These are phyloP conservation scores for Limnanthes douglasii DNA, from an alignment of 345 rosid species.

Conservation along the genomic window DNA sequence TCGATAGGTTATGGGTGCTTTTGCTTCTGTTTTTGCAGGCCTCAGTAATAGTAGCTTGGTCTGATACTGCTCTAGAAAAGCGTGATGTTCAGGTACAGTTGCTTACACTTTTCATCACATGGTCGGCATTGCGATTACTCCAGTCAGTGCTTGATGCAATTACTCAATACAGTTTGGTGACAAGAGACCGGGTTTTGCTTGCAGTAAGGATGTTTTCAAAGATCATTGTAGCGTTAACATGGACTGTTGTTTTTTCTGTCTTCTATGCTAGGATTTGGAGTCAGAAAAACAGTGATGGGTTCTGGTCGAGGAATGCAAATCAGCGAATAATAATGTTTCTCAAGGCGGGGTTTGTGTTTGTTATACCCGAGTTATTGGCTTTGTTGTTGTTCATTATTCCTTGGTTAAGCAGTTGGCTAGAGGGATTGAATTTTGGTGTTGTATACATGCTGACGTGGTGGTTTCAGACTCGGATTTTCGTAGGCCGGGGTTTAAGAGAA, in stretches of 20 bases:
- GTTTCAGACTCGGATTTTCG: conserved; percentile 67
- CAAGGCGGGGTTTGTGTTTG: conserved; percentile 42
- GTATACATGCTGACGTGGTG: conserved; percentile 71
- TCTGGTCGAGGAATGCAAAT: conserved; percentile 52
- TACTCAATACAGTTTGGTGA: conserved; percentile 76
- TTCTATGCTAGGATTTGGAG: conserved; percentile 76
- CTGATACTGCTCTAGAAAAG: conserved; percentile 22
- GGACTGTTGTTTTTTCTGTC: conserved; percentile 66
- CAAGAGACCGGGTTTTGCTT: conserved; percentile 46
- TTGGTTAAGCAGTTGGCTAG: conserved; percentile 65
- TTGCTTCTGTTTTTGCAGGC: conserved; percentile 65
- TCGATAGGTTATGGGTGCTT: conserved; percentile 84
- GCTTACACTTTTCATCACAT: conserved; percentile 72
- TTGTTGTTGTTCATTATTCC: conserved; percentile 56
- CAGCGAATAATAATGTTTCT: conserved; percentile 42
- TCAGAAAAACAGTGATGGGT: conserved; percentile 39
- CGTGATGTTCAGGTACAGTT: conserved; percentile 51
- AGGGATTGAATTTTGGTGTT: conserved; percentile 48
- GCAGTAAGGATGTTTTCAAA: conserved; percentile 72
- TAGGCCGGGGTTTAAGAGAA: conserved; percentile 89
- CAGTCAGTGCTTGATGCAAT: conserved; percentile 76
- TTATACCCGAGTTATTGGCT: conserved; percentile 72
- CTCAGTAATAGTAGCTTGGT: conserved; percentile 68
- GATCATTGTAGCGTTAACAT: conserved; percentile 40
- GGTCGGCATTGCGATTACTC: conserved; percentile 56